These are phyloP conservation scores for Rhododendron henanense DNA, from an alignment of 148 eudicot species.

Conservation along the genomic window DNA sequence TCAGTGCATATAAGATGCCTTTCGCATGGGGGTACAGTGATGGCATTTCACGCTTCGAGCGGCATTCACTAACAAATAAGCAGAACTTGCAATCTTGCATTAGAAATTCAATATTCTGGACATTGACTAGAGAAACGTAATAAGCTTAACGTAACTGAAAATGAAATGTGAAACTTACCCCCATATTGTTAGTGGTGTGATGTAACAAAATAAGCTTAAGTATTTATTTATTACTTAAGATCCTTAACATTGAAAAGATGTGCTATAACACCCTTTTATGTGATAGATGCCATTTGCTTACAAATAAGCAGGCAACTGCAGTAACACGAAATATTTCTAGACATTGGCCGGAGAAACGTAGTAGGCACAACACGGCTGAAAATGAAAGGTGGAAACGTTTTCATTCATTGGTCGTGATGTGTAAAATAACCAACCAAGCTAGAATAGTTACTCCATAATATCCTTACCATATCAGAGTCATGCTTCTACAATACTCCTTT, in stretches of 20 bases:
- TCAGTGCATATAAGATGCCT: constrained; percentile 82
- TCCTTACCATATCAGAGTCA: background rate
- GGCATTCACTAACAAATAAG: constrained; percentile 69
- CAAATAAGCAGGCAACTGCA: background rate
- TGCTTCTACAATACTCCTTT: background rate
- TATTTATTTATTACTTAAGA: background rate
- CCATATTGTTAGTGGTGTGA: too few species aligned
- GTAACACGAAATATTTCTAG: background rate
- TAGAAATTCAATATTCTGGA: background rate
- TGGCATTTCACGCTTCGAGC: constrained; percentile 87
- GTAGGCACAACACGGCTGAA: background rate
- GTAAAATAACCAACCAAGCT: too few species aligned
- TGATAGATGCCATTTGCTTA: constrained; percentile 55
- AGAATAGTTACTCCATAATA: background rate
- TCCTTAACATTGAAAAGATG: background rate
- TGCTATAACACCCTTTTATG: background rate
- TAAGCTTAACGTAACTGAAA: background rate
- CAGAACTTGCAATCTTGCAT: constrained; percentile 1
- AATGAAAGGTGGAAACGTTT: background rate
- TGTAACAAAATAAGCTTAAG: background rate
- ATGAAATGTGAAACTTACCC: background rate
- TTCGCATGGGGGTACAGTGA: constrained; percentile 84
- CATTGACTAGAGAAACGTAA: background rate
- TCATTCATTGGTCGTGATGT: background rate
- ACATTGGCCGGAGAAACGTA: background rate